Percentiles rank a stretch among this genome's conserved stretches.
Evolutionary conservation across 371 early-diverging fungal genomes (phyloP).

Genomic region (Umbelopsis sp.): DNA sequence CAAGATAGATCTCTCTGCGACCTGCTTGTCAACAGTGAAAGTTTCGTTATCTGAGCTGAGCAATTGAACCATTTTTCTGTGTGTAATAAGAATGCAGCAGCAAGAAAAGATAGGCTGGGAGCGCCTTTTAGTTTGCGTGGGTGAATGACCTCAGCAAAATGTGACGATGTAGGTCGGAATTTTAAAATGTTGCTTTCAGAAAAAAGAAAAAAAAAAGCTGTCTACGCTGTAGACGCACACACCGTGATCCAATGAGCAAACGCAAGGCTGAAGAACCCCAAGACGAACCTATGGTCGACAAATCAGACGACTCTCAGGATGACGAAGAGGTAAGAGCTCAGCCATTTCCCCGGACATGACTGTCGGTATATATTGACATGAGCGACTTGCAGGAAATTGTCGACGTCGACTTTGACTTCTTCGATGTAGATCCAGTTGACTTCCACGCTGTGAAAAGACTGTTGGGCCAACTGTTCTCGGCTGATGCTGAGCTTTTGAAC

Average conservation of each 20-base stretch:
- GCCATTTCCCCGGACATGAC: neutral
- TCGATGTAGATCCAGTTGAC: constrained; percentile 85
- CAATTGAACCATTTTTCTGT: constrained; percentile 34
- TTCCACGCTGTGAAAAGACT: constrained; percentile 92
- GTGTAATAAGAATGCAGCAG: neutral
- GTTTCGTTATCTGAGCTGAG: constrained; percentile 73
- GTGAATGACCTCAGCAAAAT: constrained; percentile 9
- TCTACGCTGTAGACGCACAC: too few species aligned
- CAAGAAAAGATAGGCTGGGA: neutral
- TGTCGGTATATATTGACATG: neutral
- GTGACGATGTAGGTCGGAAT: neutral
- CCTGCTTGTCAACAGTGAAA: constrained; percentile 79
- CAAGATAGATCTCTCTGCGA: constrained; percentile 85
- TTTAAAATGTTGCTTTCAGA: neutral
- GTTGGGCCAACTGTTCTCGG: constrained; percentile 74
- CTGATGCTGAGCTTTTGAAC: constrained; percentile 77
- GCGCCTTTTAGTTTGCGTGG: neutral
- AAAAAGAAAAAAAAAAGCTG: neutral
- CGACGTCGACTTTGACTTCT: constrained; percentile 96
- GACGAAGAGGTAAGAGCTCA: neutral
- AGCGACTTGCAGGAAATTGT: constrained; percentile 66
- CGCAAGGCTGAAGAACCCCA: constrained; percentile 6
- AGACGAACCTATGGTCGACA: neutral
- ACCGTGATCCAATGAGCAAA: constrained; percentile 7
- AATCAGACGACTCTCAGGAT: constrained; percentile 1